These are phyloP conservation scores for Cryphonectria radicalis DNA, from an alignment of 2,329 filamentous ascomycete species.

Conservation along the genomic window DNA sequence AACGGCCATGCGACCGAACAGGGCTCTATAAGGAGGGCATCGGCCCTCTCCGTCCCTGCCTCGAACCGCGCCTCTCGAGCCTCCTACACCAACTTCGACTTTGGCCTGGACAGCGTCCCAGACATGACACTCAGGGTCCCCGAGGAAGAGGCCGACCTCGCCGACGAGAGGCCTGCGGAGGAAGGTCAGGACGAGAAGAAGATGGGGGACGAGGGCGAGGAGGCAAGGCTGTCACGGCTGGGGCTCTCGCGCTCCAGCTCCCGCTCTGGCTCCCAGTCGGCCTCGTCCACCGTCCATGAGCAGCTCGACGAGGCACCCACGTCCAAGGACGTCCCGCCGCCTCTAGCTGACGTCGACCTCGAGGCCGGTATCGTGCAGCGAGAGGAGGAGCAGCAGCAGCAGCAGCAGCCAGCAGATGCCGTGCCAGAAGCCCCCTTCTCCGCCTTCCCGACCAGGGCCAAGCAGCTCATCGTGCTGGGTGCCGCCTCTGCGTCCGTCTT, in stretches of 20 bases:
- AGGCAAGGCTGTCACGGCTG: background rate
- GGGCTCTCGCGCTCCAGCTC: conserved; percentile 9
- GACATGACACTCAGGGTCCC: conserved; percentile 13
- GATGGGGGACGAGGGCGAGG: background rate
- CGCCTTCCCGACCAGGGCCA: conserved; percentile 45
- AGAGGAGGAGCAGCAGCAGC: conserved; percentile 4
- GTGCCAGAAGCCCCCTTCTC: conserved; percentile 39
- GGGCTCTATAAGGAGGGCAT: conserved; percentile 10
- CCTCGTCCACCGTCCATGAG: conserved; percentile 17
- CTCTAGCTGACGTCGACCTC: background rate
- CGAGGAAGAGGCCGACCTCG: conserved; percentile 5
- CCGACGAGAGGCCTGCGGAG: background rate
- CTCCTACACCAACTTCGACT: conserved; percentile 19
- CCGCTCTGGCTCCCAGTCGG: conserved; percentile 12
- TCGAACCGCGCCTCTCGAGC: conserved; percentile 3
- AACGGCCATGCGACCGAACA: conserved; percentile 11
- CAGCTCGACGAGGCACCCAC: conserved; percentile 10
- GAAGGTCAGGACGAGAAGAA: background rate
- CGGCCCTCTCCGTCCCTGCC: conserved; percentile 1
- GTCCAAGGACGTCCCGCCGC: background rate
- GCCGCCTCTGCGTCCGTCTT: conserved; percentile 47
- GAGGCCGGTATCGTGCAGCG: conserved; percentile 17
- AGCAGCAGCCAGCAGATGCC: background rate
- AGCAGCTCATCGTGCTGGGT: conserved; percentile 45
- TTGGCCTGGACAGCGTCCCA: background rate